Evolutionary conservation across 2,329 filamentous ascomycete species (phyloP).

Genomic region (Beauveria brongniartii): DNA sequence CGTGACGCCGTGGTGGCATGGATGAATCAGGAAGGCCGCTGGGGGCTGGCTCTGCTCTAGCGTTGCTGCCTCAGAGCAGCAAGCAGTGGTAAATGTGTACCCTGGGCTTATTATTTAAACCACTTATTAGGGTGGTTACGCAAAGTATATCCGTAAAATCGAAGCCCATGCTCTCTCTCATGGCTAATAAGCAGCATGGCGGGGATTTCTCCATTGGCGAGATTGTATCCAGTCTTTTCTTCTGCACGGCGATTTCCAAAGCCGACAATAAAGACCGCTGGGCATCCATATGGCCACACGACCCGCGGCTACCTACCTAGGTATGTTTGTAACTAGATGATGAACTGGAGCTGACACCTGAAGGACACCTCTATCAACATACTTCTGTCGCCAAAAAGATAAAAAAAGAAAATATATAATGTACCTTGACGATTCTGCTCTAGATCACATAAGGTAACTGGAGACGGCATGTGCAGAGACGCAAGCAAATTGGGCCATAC

Average conservation of each 20-base stretch:
- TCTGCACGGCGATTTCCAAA: no score
- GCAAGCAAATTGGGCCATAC: background rate
- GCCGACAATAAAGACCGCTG: background rate
- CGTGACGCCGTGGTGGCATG: background rate
- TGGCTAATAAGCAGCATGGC: background rate
- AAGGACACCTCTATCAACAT: background rate
- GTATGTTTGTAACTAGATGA: no score
- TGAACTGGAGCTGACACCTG: background rate
- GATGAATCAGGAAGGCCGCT: slow-evolving; percentile 8
- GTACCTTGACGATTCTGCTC: background rate
- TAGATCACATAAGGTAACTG: background rate
- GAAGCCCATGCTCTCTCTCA: background rate
- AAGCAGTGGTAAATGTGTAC: background rate
- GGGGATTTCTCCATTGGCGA: background rate
- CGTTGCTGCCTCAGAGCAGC: background rate
- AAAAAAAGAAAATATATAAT: background rate
- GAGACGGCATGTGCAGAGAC: no score
- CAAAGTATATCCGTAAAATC: no score
- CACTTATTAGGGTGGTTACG: no score
- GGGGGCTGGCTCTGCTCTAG: background rate
- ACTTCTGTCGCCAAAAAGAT: background rate
- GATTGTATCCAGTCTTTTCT: background rate
- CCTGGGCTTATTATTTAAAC: no score
- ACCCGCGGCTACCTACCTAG: background rate
- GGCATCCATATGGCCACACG: background rate